These are phyloP conservation scores for Xenoacremonium recifei DNA, from an alignment of 2,329 filamentous ascomycete species.

Conservation along the genomic window DNA sequence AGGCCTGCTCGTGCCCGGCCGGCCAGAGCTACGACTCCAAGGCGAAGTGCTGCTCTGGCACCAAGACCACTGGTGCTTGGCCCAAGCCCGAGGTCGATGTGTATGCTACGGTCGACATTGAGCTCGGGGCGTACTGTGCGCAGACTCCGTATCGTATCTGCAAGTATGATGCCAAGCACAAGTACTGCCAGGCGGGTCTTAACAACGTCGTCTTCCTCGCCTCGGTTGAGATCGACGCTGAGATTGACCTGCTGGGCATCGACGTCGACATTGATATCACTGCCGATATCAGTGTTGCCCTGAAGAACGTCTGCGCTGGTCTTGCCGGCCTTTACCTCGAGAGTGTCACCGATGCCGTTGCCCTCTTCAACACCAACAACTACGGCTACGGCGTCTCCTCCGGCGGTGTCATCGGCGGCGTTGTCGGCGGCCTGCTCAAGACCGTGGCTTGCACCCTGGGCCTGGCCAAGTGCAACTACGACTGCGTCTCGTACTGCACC, in stretches of 20 bases:
- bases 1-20: constrained; percentile 42
- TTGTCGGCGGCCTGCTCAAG: constrained; percentile 24
- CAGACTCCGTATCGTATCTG: constrained; percentile 34
- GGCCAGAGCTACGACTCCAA: constrained; percentile 38
- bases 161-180: constrained; percentile 31
- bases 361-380: constrained; percentile 36
- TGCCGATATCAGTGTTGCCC: constrained; percentile 24
- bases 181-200: constrained; percentile 35
- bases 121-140: constrained; percentile 34
- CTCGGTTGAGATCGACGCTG: constrained; percentile 25
- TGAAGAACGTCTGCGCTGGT: constrained; percentile 32
- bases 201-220: constrained; percentile 34
- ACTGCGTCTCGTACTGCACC: constrained; percentile 38
- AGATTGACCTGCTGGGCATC: constrained; percentile 20
- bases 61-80: constrained; percentile 29
- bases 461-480: constrained; percentile 31
- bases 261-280: constrained; percentile 25
- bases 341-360: constrained; percentile 28
- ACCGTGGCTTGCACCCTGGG: constrained; percentile 30
- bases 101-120: constrained; percentile 24
- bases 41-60: constrained; percentile 27
- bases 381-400: constrained; percentile 29
- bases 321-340: constrained; percentile 34
- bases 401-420: constrained; percentile 24
- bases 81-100: constrained; percentile 28